Conservation (phyloP, 1,284 basidiomycete genomes). For the Ustilago xerochloae region DNA sequence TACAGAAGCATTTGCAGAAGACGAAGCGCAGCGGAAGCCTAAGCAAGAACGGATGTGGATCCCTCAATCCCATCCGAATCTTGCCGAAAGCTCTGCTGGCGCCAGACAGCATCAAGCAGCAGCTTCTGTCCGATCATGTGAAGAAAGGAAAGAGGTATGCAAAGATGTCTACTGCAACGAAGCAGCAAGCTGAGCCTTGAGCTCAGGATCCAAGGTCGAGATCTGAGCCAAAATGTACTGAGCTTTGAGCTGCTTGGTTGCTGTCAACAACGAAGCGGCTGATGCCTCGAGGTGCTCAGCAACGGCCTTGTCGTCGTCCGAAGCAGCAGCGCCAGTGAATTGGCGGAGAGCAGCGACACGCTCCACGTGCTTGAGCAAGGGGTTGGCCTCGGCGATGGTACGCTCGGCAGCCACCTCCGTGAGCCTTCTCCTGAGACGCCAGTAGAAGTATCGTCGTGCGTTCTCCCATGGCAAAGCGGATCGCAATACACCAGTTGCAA, state of each 20-base stretch:
- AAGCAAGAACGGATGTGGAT: conserved; percentile 6
- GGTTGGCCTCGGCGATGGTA: conserved; percentile 63
- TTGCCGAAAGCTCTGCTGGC: background rate
- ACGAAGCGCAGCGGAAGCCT: background rate
- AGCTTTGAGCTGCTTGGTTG: conserved; percentile 55
- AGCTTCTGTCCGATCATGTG: background rate
- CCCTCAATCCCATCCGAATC: conserved; percentile 32
- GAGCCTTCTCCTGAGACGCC: conserved; percentile 80
- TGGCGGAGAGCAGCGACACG: conserved; percentile 54
- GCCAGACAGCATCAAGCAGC: background rate
- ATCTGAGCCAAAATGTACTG: conserved; percentile 61
- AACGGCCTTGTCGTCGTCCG: conserved; percentile 59
- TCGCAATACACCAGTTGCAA: conserved; percentile 90
- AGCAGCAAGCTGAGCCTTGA: conserved; percentile 44
- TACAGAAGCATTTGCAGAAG: background rate
- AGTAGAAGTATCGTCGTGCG: conserved; percentile 89
- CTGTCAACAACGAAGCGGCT: conserved; percentile 40
- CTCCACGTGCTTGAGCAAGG: conserved; percentile 60
- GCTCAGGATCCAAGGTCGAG: conserved; percentile 58
- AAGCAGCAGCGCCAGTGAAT: conserved; percentile 50
- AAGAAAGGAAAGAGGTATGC: too few relatives aligned
- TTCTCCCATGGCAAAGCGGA: conserved; percentile 77
- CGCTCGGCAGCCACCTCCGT: conserved; percentile 55
- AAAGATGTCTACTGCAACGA: conserved; percentile 25
- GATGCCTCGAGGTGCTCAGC: conserved; percentile 61